Evolutionary conservation across 345 rosid genomes (phyloP), one percentile per base, ranked within the genome.

Genomic region (Salix udensis): DNA sequence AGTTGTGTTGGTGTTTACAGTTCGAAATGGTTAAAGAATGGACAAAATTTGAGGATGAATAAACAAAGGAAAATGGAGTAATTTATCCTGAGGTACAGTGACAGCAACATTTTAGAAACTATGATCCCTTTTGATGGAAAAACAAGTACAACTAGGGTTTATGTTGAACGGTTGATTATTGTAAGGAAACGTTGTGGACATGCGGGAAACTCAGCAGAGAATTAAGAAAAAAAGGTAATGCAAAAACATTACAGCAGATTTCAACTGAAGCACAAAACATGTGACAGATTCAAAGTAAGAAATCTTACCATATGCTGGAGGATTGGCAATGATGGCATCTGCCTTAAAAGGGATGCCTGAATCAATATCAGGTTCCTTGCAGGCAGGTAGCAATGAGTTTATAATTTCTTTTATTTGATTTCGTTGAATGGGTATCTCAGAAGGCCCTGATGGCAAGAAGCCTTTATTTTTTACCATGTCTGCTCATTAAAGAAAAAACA

Each of bases 401-500:
- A 96, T 92, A 36, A 96, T 89, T 23, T 92, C 97, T 80, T 91
- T 96, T 31, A 94, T 84, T 83, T 96, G 99, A 83, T 84, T 92
- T 74, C 99, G 87, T 80, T 94, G 99, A 75, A 87, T 58, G 11
- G 98, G 91, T 80, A 96, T 94, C 85, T 94, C 98, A 2, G 98
- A 96, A 76, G 99, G 99, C 52, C 95, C 95, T 34, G 99, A 91
- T 42, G 99, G 99, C 87, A 96, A 82, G 85, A 96, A 96, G 18
- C 98, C 99, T 81, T 96, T 94, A 83, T 94, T 96, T 86, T 96
- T 96, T 50, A 96, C 99, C 99, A 96, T 96, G 84, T 96, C 99
- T 94, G 97, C 76, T 70, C 78, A 76, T 76, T 40, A 71, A 81
- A 84, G 71, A 53, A 67, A 81, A 76, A 24, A 24, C 66, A 61